phyloP scores from a whole-genome alignment of 805 yeast genomes.

The Candida silvatica region DNA sequence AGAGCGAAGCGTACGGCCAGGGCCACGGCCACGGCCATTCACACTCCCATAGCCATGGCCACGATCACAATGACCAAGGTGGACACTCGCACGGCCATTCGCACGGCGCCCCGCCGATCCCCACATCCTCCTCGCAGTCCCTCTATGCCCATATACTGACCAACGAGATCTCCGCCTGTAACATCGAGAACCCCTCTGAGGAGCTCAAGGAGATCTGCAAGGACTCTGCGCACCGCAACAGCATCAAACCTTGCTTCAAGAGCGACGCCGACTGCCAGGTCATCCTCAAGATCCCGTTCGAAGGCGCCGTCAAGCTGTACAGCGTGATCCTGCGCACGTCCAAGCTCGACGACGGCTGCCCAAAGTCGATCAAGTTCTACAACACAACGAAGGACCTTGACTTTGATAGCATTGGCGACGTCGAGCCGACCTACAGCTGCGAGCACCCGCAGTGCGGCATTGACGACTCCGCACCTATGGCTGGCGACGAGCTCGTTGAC shows the following conservation, averaged over 20 bases:
- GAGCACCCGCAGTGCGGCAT: constrained; percentile 61
- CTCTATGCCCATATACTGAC: constrained; percentile 53
- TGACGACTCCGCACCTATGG: constrained; percentile 21
- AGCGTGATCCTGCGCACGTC: constrained; percentile 65
- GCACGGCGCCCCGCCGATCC: constrained; percentile 52
- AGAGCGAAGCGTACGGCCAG: constrained; percentile 5
- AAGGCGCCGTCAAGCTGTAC: constrained; percentile 63
- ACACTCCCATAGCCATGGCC: constrained; percentile 8
- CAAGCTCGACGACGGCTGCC: constrained; percentile 52
- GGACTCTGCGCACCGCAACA: constrained; percentile 37
- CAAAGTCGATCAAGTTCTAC: constrained; percentile 58
- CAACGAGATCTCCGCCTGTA: constrained; percentile 52
- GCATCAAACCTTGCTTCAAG: constrained; percentile 35
- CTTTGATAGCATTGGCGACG: constrained; percentile 49
- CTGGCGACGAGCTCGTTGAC: constrained; percentile 26
- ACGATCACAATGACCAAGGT: constrained; percentile 15
- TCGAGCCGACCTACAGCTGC: constrained; percentile 41
- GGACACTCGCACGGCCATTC: constrained; percentile 16
- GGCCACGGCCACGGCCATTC: constrained; percentile 13
- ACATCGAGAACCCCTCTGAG: constrained; percentile 42
- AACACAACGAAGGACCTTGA: constrained; percentile 68
- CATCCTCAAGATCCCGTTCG: constrained; percentile 72
- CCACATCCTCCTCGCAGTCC: constrained; percentile 65
- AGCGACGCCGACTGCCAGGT: constrained; percentile 78
- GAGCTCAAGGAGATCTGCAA: constrained; percentile 49